phyloP scores from a whole-genome alignment of 1,139 yeast genomes.

The Suhomyces ambrosiae region DNA sequence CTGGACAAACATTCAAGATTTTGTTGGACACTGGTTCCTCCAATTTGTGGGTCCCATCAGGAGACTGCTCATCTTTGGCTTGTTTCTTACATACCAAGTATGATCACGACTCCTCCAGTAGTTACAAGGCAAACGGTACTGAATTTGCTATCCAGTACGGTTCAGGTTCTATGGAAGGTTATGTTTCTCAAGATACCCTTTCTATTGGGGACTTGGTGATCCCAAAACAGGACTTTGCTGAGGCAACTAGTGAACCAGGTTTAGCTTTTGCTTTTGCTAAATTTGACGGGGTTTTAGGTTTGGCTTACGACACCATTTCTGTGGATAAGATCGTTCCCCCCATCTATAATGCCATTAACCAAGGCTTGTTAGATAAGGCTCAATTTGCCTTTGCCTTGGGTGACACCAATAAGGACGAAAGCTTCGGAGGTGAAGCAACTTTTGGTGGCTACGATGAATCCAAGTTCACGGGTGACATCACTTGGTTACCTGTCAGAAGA shows the following conservation, averaged over 20 bases:
- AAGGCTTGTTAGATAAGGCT: constrained; percentile 78
- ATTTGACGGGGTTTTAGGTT: constrained; percentile 94
- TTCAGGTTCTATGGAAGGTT: constrained; percentile 90
- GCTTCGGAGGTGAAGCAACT: constrained; percentile 84
- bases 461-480: constrained; percentile 76
- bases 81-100: constrained; percentile 91
- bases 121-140: constrained; percentile 84
- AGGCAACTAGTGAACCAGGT: constrained; percentile 96
- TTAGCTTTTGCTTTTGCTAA: constrained; percentile 97
- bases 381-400: constrained; percentile 91
- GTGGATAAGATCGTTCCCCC: constrained; percentile 92
- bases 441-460: constrained; percentile 89
- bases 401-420: constrained; percentile 62
- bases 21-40: constrained; percentile 95
- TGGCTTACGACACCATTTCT: constrained; percentile 89
- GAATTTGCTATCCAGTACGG: constrained; percentile 87
- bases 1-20: constrained; percentile 88
- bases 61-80: constrained; percentile 88
- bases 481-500: constrained; percentile 97
- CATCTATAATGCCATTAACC: constrained; percentile 79
- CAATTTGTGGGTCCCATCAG: constrained; percentile 93
- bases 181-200: constrained; percentile 80
- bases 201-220: constrained; percentile 81
- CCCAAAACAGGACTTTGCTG: constrained; percentile 90
- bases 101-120: constrained; percentile 75